Percentiles rank a stretch among this genome's conserved stretches.
These are phyloP conservation scores for Triangularia setosa DNA, from an alignment of 2,329 filamentous ascomycete genomes.

Conservation along the genomic window DNA sequence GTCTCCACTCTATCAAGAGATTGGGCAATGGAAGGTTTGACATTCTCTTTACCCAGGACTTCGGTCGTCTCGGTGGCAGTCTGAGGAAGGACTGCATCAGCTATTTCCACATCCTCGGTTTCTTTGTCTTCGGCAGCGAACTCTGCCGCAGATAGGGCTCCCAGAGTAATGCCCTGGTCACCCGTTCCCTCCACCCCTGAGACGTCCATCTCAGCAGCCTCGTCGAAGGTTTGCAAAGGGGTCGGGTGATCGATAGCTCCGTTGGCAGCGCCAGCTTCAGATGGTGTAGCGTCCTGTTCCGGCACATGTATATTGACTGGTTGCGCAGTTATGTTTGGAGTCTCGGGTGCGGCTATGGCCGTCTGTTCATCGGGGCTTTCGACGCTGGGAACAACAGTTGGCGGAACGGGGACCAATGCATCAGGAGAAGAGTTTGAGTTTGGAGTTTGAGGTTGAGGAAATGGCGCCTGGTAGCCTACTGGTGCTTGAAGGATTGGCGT, in stretches of 20 bases:
- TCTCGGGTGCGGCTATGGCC: neutral
- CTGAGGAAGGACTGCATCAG: neutral
- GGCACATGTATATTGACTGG: neutral
- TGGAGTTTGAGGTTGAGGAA: neutral
- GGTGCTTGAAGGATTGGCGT: neutral
- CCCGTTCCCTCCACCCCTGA: neutral
- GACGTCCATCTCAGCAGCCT: neutral
- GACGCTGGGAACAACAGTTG: neutral
- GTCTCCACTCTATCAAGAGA: neutral
- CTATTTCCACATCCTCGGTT: neutral
- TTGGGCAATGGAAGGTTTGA: neutral
- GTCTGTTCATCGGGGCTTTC: neutral
- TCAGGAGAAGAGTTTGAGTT: neutral
- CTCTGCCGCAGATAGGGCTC: neutral
- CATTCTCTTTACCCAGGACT: neutral
- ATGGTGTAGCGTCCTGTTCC: neutral
- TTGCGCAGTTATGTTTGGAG: neutral
- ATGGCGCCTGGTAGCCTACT: neutral
- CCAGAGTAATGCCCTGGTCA: neutral
- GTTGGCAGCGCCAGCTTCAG: neutral
- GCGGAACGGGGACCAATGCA: neutral
- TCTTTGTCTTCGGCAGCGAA: neutral
- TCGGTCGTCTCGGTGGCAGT: neutral
- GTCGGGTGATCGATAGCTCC: neutral
- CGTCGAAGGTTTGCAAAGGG: neutral